phyloP scores from a whole-genome alignment of 163 green algal species.

The Coccomyxa subellipsoidea region DNA sequence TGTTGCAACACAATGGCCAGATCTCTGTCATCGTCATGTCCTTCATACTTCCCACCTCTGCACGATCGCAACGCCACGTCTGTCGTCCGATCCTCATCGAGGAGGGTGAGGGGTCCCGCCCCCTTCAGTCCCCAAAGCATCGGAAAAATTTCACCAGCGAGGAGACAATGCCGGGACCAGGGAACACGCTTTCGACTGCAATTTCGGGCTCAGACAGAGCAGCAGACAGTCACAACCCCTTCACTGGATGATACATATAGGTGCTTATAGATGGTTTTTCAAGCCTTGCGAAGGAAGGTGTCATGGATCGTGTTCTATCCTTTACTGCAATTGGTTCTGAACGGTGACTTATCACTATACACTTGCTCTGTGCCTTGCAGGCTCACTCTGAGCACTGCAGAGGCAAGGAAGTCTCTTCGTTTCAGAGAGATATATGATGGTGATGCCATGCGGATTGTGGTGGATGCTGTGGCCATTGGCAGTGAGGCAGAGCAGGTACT shows the following conservation, averaged over 20 bases:
- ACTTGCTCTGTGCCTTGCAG: not conserved
- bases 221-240: not conserved
- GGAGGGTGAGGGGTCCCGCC: not conserved
- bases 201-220: not conserved
- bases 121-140: not conserved
- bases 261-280: too few species aligned
- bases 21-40: not conserved
- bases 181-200: not conserved
- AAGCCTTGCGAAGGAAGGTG: too few species aligned
- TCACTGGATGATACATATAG: not conserved
- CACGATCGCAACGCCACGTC: not conserved
- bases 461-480: not conserved
- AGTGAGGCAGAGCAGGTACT: conserved; percentile 1
- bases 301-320: too few species aligned
- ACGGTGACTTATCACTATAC: not conserved
- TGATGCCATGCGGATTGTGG: not conserved
- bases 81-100: not conserved
- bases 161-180: not conserved
- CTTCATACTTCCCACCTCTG: not conserved
- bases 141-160: not conserved
- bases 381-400: not conserved
- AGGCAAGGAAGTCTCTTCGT: not conserved
- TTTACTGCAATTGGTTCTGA: not conserved
- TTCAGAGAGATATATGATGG: not conserved
- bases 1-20: not conserved